A percentile compares a stretch with the other conserved stretches of the same genome.
These are phyloP conservation scores for Clarireedia homoeocarpa DNA, from an alignment of 2,329 filamentous ascomycete genomes.

Conservation along the genomic window DNA sequence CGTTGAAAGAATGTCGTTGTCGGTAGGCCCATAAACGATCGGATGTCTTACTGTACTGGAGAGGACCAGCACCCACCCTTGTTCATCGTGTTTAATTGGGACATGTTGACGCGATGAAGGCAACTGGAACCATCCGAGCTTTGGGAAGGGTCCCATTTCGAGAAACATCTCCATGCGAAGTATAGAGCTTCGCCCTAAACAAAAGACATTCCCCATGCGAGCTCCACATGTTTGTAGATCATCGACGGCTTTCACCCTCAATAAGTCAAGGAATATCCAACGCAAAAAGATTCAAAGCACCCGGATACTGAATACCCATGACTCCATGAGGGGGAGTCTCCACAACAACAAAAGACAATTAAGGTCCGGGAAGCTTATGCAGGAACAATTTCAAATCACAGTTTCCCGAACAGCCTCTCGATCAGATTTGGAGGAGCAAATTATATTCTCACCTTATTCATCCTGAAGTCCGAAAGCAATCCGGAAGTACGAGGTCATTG, in stretches of 20 bases:
- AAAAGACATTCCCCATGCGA: not conserved
- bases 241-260: slow-evolving; percentile 2
- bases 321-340: not conserved
- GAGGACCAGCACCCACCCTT: not conserved
- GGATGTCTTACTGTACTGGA: not conserved
- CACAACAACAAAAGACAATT: not conserved
- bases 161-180: slow-evolving; percentile 1
- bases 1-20: slow-evolving; percentile 1
- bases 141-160: not conserved
- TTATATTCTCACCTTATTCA: not conserved
- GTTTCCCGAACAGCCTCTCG: not conserved
- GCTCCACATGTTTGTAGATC: not conserved
- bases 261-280: not conserved
- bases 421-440: not conserved
- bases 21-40: not conserved
- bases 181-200: not conserved
- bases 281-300: too few relatives aligned
- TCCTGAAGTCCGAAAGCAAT: not conserved
- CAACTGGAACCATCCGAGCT: not conserved
- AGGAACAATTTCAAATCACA: not conserved
- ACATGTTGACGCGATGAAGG: not conserved
- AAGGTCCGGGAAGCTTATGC: not conserved
- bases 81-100: not conserved
- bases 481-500: not conserved
- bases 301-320: not conserved